phyloP scores from a whole-genome alignment of 2,329 filamentous ascomycete species.

The Trichoderma lentiforme region DNA sequence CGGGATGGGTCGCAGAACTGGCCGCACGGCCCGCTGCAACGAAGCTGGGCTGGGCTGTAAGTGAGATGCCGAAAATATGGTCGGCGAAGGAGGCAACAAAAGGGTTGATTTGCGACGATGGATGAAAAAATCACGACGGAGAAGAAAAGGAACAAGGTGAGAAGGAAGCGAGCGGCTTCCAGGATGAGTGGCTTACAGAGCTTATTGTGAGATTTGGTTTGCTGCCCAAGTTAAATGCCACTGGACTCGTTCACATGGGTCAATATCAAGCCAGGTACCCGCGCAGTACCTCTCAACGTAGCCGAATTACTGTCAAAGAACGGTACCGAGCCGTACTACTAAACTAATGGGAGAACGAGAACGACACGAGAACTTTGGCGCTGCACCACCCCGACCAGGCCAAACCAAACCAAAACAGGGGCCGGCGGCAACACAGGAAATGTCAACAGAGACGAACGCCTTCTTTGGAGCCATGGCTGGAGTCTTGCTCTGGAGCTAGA shows the following conservation, averaged over 20 bases:
- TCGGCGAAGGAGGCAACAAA: not conserved
- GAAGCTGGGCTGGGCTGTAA: not conserved
- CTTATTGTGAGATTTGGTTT: conserved; percentile 1
- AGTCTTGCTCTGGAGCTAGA: not conserved
- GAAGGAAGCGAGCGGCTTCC: not conserved
- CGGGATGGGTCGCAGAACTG: conserved; percentile 23
- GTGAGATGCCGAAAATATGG: not conserved
- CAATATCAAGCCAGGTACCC: not conserved
- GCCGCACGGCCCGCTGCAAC: conserved; percentile 22
- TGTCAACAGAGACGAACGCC: not conserved
- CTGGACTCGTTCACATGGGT: not conserved
- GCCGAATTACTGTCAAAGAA: too few species aligned
- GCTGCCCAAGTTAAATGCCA: conserved; percentile 1
- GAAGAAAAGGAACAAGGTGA: not conserved
- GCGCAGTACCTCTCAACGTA: not conserved
- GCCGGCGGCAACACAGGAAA: conserved; percentile 10
- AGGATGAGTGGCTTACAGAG: not conserved
- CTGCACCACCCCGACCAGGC: not conserved
- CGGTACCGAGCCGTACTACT: not conserved
- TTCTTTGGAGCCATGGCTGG: not conserved
- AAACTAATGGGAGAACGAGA: not conserved
- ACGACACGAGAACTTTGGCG: not conserved
- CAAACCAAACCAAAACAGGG: not conserved
- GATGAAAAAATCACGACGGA: not conserved
- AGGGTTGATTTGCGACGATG: not conserved